These are phyloP conservation scores for Moesziomyces sp. DNA, from an alignment of 1,284 basidiomycete genomes.

Conservation along the genomic window DNA sequence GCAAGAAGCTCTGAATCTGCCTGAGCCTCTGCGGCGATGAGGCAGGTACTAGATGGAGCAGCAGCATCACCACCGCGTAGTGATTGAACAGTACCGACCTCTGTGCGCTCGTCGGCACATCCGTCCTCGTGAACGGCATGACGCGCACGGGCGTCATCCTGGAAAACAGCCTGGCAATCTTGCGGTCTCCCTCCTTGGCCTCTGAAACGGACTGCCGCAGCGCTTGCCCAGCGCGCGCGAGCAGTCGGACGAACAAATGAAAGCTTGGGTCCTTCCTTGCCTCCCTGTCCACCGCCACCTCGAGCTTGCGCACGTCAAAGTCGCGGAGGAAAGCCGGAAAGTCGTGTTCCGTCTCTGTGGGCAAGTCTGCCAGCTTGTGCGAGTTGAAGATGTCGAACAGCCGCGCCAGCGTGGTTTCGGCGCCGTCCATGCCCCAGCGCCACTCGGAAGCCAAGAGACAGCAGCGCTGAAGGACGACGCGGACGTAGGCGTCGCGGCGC, in stretches of 20 bases:
- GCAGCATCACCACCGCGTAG: conserved; percentile 80
- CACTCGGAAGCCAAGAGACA: conserved; percentile 78
- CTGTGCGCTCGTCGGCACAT: conserved; percentile 72
- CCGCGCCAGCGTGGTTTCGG: conserved; percentile 75
- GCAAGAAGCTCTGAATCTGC: conserved; percentile 76
- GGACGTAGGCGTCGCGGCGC: conserved; percentile 81
- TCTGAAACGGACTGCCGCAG: conserved; percentile 43
- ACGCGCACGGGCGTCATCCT: conserved; percentile 80
- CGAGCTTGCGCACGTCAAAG: conserved; percentile 61
- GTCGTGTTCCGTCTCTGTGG: conserved; percentile 76
- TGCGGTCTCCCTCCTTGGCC: conserved; percentile 61
- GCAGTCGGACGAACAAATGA: conserved; percentile 81
- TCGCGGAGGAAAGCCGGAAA: conserved; percentile 82
- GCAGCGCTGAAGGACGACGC: conserved; percentile 79
- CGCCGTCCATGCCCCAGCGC: conserved; percentile 75
- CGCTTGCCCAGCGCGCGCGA: conserved; percentile 73
- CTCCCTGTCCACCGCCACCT: conserved; percentile 60
- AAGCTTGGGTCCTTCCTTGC: conserved; percentile 77
- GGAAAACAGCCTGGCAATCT: conserved; percentile 80
- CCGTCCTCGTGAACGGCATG: conserved; percentile 68
- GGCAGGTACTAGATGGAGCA: conserved; percentile 77
- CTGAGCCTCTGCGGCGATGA: conserved; percentile 73
- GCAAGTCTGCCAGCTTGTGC: conserved; percentile 81
- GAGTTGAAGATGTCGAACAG: conserved; percentile 82
- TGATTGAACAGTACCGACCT: conserved; percentile 88